phyloP scores from a whole-genome alignment of 768 basidiomycete genomes.

The Neoboletus subvelutipes region DNA sequence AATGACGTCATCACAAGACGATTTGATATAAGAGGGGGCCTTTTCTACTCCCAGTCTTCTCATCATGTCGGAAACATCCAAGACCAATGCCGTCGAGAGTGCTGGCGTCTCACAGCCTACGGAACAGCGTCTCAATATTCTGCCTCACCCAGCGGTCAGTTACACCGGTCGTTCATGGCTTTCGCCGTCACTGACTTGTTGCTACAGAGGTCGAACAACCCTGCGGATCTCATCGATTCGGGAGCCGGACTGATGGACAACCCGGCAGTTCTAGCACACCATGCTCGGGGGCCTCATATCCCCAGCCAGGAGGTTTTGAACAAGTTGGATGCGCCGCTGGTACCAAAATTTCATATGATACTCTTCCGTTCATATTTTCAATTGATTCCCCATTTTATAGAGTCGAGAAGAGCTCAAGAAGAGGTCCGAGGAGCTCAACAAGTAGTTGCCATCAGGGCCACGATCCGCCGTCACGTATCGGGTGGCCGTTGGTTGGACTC shows the following conservation, averaged over 20 bases:
- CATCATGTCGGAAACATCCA: conserved; percentile 19
- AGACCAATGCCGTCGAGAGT: conserved; percentile 1
- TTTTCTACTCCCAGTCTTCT: not conserved
- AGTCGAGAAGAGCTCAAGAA: conserved; percentile 51
- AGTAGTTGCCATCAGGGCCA: conserved; percentile 9
- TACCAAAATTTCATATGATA: conserved; percentile 32
- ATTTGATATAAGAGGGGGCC: conserved; percentile 8
- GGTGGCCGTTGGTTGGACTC: not conserved
- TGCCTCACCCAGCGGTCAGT: conserved; percentile 63
- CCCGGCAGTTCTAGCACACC: conserved; percentile 44
- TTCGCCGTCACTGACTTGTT: not conserved
- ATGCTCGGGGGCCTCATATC: conserved; percentile 51
- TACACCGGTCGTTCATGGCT: not conserved
- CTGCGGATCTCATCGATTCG: conserved; percentile 45
- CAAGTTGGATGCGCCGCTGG: conserved; percentile 48
- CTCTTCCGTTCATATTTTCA: not conserved
- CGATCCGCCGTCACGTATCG: too few relatives aligned
- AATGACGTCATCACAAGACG: conserved; percentile 20
- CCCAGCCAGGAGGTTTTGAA: conserved; percentile 45
- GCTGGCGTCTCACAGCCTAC: not conserved
- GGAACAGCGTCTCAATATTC: conserved; percentile 49
- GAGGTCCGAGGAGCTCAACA: conserved; percentile 49
- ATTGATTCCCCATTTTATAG: conserved; percentile 27
- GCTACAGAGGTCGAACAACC: conserved; percentile 58
- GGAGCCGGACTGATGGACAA: conserved; percentile 40